phyloP scores from a whole-genome alignment of 1,284 basidiomycete genomes.

The Lignosus rhinocerotis region DNA sequence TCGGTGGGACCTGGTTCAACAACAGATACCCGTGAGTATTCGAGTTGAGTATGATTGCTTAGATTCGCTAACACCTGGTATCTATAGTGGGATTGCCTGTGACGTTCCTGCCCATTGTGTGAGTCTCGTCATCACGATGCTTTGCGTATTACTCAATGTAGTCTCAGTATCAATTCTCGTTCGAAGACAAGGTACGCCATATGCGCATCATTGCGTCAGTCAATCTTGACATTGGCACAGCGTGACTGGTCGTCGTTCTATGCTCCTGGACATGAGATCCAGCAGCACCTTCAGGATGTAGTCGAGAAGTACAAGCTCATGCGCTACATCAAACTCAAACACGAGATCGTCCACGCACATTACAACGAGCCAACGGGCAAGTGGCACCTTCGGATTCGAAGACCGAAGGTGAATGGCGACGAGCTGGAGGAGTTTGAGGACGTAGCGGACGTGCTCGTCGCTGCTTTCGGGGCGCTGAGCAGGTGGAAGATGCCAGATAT shows the following conservation, averaged over 20 bases:
- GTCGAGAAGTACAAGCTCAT: slow-evolving; percentile 59
- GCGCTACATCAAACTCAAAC: slow-evolving; percentile 53
- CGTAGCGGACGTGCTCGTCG: slow-evolving; percentile 52
- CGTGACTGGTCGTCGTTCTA: slow-evolving; percentile 63
- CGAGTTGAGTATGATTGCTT: not conserved
- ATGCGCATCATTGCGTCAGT: not conserved
- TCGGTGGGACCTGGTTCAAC: slow-evolving; percentile 61
- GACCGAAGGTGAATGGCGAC: slow-evolving; percentile 12
- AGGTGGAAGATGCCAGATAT: slow-evolving; percentile 64
- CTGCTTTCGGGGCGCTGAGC: slow-evolving; percentile 48
- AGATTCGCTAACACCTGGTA: not conserved
- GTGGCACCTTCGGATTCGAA: slow-evolving; percentile 53
- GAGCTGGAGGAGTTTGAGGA: slow-evolving; percentile 50
- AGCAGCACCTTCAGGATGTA: slow-evolving; percentile 50
- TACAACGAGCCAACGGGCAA: slow-evolving; percentile 52
- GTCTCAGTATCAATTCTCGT: slow-evolving; percentile 57
- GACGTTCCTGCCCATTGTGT: slow-evolving; percentile 58
- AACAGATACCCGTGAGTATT: slow-evolving; percentile 39
- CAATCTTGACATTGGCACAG: slow-evolving; percentile 29
- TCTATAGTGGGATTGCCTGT: slow-evolving; percentile 48
- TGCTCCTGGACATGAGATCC: slow-evolving; percentile 58
- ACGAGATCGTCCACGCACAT: slow-evolving; percentile 50
- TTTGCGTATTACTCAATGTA: not conserved
- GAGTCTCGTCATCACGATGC: slow-evolving; percentile 18
- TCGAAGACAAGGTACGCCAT: slow-evolving; percentile 47